Conservation (phyloP, 2,329 filamentous ascomycete genomes). For the Fusarium compactum region DNA sequence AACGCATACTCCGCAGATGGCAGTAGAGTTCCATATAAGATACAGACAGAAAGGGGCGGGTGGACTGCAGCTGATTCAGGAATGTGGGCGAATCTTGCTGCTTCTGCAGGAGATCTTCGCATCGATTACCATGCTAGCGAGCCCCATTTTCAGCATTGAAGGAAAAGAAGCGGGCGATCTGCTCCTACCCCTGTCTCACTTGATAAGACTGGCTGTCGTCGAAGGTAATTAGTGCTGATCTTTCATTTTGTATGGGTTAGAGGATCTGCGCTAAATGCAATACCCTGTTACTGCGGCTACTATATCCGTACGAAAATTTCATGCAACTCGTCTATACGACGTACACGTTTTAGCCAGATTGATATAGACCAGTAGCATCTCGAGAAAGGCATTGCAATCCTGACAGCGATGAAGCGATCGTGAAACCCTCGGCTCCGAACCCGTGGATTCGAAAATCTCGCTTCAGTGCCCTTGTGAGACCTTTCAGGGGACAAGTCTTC, state of each 20-base stretch:
- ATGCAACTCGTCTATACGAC: neutral
- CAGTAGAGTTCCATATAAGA: neutral
- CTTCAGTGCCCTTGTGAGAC: neutral
- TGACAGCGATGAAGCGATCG: neutral
- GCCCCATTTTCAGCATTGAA: neutral
- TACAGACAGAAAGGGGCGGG: constrained; percentile 5
- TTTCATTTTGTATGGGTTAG: neutral
- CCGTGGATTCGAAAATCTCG: neutral
- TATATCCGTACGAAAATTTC: neutral
- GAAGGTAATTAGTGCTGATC: constrained; percentile 1
- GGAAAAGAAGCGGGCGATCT: neutral
- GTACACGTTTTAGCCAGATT: too few species aligned
- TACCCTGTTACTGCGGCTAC: neutral
- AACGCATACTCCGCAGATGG: neutral
- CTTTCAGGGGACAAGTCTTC: neutral
- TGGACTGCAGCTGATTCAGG: neutral
- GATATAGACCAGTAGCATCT: too few species aligned
- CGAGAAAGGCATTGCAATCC: neutral
- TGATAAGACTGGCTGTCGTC: neutral
- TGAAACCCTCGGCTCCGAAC: neutral
- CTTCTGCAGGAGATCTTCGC: constrained; percentile 1
- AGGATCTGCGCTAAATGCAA: neutral
- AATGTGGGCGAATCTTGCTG: neutral
- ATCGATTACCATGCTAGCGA: neutral
- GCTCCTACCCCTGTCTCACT: neutral